Base-by-base conservation (phyloP, 495 filamentous ascomycete genomes). In the Mytilinidion resinicola region DNA sequence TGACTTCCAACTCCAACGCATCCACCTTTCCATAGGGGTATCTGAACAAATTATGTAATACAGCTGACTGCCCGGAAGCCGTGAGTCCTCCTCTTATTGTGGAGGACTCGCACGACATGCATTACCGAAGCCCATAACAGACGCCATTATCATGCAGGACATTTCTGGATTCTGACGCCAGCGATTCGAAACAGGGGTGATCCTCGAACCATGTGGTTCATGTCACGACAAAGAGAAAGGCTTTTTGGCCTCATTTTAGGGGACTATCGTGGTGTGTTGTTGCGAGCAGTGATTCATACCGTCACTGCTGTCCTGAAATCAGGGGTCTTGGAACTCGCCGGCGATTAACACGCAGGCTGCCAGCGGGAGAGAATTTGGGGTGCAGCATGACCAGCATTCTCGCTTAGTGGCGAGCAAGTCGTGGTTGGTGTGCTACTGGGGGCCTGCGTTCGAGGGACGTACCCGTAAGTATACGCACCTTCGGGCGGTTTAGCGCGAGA, bases 111-210 rank as follows among this genome's bases (percentile, higher is more conserved):
- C 62, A 59, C 57, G 61, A 62, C 51, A 59, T 66, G 59, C 63
- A 66, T 66, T 66, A 60, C 63, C 63, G 63, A 66, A 56, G 55
- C 36, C 52, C 52, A 64, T 64, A 64, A 54, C 54, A 57, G 57
- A 54, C 51, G 51, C 30, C 53, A 57, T 64, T 64, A 56, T 64
- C 53, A 64, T 64, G 62, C 49, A 34, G 37, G 53, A 34, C 57
- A 15, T 35, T 52, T 38, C 25, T 48, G 39, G 50, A 61, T 37
- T 43, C 47, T 66, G 59, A 62, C 63, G 48, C 53, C 58, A 66
- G 63, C 63, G 55, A 62, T 60, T 62, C 56, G 59, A 21, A 62
- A 62, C 63, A 56, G 63, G 63, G 63, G 55, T 62, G 11, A 42
- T 50, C 55, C 54, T 44, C 43, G 43, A 50, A 39, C 54, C 33